phyloP scores from a whole-genome alignment of 1,284 basidiomycete species.

The Pyrrhoderma lamaoense region DNA sequence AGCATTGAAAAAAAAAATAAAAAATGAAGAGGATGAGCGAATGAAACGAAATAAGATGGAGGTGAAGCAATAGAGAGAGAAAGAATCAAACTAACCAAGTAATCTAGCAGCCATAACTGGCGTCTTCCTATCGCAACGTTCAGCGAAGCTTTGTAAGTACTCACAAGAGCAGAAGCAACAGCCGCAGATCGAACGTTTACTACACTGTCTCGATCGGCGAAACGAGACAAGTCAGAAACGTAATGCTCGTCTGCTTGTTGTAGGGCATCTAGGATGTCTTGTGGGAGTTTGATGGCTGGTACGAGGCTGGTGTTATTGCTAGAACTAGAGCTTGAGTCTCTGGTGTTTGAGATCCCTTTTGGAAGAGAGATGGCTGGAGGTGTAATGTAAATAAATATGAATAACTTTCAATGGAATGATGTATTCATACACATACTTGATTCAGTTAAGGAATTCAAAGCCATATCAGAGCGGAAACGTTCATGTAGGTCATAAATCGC shows the following conservation, averaged over 20 bases:
- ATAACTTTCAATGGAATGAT: too few species aligned
- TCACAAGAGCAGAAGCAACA: constrained; percentile 62
- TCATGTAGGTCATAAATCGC: constrained; percentile 69
- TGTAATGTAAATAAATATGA: background rate
- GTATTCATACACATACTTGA: constrained; percentile 71
- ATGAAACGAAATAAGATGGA: background rate
- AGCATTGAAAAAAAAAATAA: too few species aligned
- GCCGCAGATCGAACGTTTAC: constrained; percentile 67
- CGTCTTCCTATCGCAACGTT: constrained; percentile 46
- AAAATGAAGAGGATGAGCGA: too few species aligned
- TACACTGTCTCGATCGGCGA: constrained; percentile 53
- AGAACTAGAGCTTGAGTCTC: too few species aligned
- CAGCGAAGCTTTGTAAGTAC: constrained; percentile 72
- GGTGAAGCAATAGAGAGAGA: constrained; percentile 5
- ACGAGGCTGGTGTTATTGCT: too few species aligned
- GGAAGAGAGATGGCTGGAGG: constrained; percentile 73
- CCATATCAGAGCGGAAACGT: constrained; percentile 77
- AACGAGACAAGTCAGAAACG: constrained; percentile 55
- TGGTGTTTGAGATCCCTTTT: constrained; percentile 47
- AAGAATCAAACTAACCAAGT: constrained; percentile 46
- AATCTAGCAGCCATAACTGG: constrained; percentile 53
- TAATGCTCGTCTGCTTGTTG: constrained; percentile 64
- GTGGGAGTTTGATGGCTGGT: constrained; percentile 34
- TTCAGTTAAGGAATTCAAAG: constrained; percentile 79
- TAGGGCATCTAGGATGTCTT: constrained; percentile 58